phyloP scores from a whole-genome alignment of 2,329 filamentous ascomycete genomes.

The Penicillium sp. region DNA sequence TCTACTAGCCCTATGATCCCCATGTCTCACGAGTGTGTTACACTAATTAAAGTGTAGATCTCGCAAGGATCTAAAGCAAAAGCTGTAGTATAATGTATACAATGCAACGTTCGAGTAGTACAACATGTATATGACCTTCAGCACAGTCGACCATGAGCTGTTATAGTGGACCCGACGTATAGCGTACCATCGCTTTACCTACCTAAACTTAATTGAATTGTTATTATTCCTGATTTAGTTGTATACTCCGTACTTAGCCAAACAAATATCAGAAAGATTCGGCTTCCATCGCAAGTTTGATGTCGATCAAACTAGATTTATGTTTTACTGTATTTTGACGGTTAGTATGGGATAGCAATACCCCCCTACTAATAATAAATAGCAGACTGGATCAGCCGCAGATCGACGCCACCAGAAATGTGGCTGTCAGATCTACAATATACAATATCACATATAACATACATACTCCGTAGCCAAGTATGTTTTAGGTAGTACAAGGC shows the following conservation, averaged over 20 bases:
- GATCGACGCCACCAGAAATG: slow-evolving; percentile 4
- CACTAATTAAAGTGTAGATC: neutral
- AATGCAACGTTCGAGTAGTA: neutral
- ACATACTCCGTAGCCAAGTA: neutral
- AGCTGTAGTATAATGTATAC: neutral
- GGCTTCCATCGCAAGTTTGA: neutral
- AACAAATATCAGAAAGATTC: neutral
- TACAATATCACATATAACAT: neutral
- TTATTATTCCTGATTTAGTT: slow-evolving; percentile 5
- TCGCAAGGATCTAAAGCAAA: neutral
- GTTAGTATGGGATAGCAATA: neutral
- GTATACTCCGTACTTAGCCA: neutral
- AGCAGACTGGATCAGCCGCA: slow-evolving; percentile 1
- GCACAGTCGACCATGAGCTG: slow-evolving; percentile 18
- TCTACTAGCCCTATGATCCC: neutral
- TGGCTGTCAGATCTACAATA: slow-evolving; percentile 3
- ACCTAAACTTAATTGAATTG: neutral
- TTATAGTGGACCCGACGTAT: slow-evolving; percentile 14
- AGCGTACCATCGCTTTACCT: neutral
- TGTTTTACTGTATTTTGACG: no score
- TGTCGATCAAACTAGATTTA: neutral
- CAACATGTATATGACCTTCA: slow-evolving; percentile 12
- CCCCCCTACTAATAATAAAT: neutral
- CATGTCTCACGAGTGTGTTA: neutral
- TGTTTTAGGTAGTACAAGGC: neutral